Conservation (phyloP, 1,284 basidiomycete species). For the Fomitopsis palustris region DNA sequence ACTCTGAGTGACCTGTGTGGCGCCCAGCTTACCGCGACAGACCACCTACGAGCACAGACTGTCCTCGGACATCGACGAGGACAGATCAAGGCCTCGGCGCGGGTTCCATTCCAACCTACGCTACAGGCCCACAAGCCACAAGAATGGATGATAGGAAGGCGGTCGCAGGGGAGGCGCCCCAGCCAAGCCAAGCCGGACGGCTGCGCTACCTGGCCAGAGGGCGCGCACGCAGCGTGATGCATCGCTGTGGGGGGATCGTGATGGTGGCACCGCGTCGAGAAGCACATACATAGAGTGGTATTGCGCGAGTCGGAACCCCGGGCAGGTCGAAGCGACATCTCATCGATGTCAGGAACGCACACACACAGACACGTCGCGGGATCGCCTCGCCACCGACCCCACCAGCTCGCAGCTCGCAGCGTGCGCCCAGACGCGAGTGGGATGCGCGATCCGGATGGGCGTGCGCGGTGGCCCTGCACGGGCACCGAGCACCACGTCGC, state of each 20-base stretch:
- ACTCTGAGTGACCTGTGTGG: no score
- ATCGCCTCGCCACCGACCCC: background rate
- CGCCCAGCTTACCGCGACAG: no score
- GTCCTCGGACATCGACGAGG: no score
- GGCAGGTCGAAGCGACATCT: background rate
- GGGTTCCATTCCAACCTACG: no score
- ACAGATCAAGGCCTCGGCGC: no score
- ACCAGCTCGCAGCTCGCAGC: background rate
- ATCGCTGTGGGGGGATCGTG: background rate
- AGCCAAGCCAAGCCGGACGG: background rate
- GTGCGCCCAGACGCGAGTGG: background rate
- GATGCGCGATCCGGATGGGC: background rate
- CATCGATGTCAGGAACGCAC: background rate
- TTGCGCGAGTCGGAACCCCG: background rate
- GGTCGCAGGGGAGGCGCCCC: background rate
- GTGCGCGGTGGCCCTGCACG: background rate
- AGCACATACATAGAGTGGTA: background rate
- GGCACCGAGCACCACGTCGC: background rate
- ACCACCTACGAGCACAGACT: no score
- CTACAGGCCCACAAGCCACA: background rate
- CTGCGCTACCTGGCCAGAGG: background rate
- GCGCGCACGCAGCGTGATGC: background rate
- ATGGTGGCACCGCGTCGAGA: background rate
- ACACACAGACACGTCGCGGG: background rate
- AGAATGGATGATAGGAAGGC: background rate